Percentiles rank a stretch among this genome's conserved stretches.
Evolutionary conservation across 1,139 yeast species (phyloP).

Genomic region (Geotrichum siamense): DNA sequence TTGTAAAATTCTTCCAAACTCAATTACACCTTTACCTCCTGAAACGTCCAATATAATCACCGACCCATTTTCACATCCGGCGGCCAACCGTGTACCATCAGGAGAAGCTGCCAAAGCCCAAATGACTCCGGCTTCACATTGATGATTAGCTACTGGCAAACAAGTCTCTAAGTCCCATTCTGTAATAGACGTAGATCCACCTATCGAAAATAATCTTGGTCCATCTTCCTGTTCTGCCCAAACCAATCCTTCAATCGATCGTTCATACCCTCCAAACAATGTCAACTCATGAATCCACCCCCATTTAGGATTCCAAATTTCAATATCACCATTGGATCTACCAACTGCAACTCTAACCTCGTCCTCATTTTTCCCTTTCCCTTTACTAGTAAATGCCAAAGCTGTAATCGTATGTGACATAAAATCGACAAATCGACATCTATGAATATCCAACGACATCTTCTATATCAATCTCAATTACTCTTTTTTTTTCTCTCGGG

Average conservation of each 20-base stretch:
- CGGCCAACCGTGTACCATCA: constrained; percentile 59
- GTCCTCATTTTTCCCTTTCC: constrained; percentile 48
- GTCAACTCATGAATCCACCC: constrained; percentile 51
- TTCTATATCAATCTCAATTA: neutral
- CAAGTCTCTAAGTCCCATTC: constrained; percentile 87
- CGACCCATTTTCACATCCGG: constrained; percentile 94
- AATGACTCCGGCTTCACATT: constrained; percentile 88
- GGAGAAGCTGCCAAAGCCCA: constrained; percentile 79
- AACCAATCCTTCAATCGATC: constrained; percentile 82
- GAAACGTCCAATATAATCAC: constrained; percentile 76
- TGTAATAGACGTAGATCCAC: constrained; percentile 84
- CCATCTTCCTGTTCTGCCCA: constrained; percentile 49
- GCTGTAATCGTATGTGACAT: constrained; percentile 83
- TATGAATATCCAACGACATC: constrained; percentile 59
- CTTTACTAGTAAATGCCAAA: constrained; percentile 67
- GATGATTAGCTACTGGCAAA: constrained; percentile 65
- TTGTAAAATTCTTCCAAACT: constrained; percentile 68
- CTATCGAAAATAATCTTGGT: constrained; percentile 79
- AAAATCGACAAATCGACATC: constrained; percentile 89
- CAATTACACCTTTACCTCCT: constrained; percentile 77
- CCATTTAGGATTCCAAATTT: constrained; percentile 85
- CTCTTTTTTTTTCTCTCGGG: neutral
- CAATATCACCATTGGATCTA: constrained; percentile 89
- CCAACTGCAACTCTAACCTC: constrained; percentile 84
- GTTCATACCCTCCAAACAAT: constrained; percentile 70